These are phyloP conservation scores for Sugiyamaella novakii DNA, from an alignment of 1,139 yeast genomes.

Conservation along the genomic window DNA sequence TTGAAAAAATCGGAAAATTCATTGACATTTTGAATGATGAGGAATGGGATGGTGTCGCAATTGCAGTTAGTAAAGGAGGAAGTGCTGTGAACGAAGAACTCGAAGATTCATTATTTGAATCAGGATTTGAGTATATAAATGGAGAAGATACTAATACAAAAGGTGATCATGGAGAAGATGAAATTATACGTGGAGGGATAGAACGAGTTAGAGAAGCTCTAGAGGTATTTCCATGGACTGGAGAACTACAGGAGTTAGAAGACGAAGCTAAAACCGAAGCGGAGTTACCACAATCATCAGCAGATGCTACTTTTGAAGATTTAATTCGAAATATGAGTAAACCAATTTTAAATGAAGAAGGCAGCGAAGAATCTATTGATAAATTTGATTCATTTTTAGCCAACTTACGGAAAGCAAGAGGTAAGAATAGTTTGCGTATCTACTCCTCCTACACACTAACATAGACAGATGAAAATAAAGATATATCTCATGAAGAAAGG, in stretches of 20 bases:
- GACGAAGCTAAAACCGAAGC: background rate
- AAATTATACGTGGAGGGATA: slow-evolving; percentile 28
- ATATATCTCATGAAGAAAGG: slow-evolving; percentile 33
- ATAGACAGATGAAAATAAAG: slow-evolving; percentile 19
- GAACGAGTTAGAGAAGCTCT: slow-evolving; percentile 36
- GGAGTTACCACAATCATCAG: slow-evolving; percentile 3
- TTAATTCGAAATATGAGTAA: slow-evolving; percentile 22
- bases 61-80: slow-evolving; percentile 30
- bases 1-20: slow-evolving; percentile 27
- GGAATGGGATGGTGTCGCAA: slow-evolving; percentile 35
- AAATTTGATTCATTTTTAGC: slow-evolving; percentile 33
- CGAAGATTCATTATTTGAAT: slow-evolving; percentile 31
- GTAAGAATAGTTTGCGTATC: too few relatives aligned
- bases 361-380: slow-evolving; percentile 31
- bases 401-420: slow-evolving; percentile 31
- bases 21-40: slow-evolving; percentile 33
- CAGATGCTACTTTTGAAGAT: slow-evolving; percentile 13
- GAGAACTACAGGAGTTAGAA: slow-evolving; percentile 15
- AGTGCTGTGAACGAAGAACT: slow-evolving; percentile 21
- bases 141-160: slow-evolving; percentile 21
- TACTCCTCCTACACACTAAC: slow-evolving; percentile 7
- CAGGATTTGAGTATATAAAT: slow-evolving; percentile 37
- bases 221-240: slow-evolving; percentile 34
- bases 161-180: slow-evolving; percentile 17
- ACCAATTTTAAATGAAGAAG: slow-evolving; percentile 18